Conservation (phyloP, 495 filamentous ascomycete species). For the Penicillium goetzii region DNA sequence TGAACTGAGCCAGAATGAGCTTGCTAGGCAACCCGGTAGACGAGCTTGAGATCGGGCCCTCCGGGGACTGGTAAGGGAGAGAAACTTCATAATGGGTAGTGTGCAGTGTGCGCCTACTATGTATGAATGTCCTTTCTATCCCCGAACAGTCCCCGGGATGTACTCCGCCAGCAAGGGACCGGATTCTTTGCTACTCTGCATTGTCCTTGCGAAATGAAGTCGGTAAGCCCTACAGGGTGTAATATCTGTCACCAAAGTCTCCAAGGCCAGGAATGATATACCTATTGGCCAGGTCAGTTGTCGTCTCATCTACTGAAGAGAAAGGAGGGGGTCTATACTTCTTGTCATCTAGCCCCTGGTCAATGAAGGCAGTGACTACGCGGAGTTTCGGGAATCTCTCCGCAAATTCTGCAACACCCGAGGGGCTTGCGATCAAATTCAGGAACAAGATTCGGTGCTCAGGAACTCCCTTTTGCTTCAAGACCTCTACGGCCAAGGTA, state of each 20-base stretch:
- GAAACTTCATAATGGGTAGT: not conserved
- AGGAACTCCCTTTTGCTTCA: constrained; percentile 86
- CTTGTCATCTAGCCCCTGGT: constrained; percentile 93
- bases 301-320: constrained; percentile 5
- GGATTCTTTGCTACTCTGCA: not conserved
- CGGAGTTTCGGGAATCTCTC: constrained; percentile 88
- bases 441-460: constrained; percentile 95
- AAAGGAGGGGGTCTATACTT: constrained; percentile 63
- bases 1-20: not conserved
- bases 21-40: not conserved
- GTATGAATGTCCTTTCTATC: not conserved
- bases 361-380: constrained; percentile 95
- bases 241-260: constrained; percentile 96
- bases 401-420: constrained; percentile 88
- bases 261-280: constrained; percentile 96
- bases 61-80: not conserved
- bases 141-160: not conserved
- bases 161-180: not conserved
- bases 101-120: not conserved
- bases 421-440: constrained; percentile 93
- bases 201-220: not conserved
- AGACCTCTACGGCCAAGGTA: constrained; percentile 91
- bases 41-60: not conserved
- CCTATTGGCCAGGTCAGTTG: constrained; percentile 50
- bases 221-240: constrained; percentile 68